Evolutionary conservation across 2,329 filamentous ascomycete species (phyloP).

Genomic region (Coniosporium tulheliwenetii): DNA sequence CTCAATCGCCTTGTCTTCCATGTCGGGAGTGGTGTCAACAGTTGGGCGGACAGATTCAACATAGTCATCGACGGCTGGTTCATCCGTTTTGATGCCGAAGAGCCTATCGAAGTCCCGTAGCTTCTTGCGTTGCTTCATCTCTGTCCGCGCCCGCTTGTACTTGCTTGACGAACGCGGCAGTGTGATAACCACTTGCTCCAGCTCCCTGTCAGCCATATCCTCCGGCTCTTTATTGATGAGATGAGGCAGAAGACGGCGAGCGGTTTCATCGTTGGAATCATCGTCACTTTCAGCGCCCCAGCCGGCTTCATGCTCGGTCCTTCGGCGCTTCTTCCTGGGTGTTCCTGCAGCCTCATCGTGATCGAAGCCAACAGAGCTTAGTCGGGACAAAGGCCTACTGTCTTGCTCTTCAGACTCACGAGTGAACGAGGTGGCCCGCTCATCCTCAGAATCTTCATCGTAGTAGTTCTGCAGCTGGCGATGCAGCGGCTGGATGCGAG

Average conservation of each 20-base stretch:
- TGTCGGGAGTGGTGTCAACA: constrained; percentile 3
- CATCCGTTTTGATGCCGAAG: constrained; percentile 46
- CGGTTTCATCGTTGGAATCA: constrained; percentile 28
- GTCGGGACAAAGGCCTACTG: constrained; percentile 63
- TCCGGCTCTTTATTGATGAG: constrained; percentile 47
- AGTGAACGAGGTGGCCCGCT: constrained; percentile 49
- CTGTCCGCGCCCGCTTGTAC: constrained; percentile 56
- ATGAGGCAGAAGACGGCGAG: constrained; percentile 30
- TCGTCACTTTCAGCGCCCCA: constrained; percentile 35
- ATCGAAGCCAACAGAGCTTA: constrained; percentile 36
- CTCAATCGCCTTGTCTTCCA: constrained; percentile 2
- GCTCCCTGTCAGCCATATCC: constrained; percentile 48
- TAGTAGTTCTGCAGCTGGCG: constrained; percentile 60
- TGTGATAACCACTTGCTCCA: constrained; percentile 39
- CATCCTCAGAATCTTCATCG: constrained; percentile 69
- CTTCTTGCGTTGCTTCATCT: constrained; percentile 58
- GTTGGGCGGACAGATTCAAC: constrained; percentile 4
- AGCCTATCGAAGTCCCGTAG: constrained; percentile 75
- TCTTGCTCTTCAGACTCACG: constrained; percentile 77
- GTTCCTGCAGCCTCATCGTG: constrained; percentile 31
- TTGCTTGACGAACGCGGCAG: constrained; percentile 45
- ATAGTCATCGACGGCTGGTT: constrained; percentile 26
- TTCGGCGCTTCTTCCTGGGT: constrained; percentile 28
- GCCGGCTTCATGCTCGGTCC: constrained; percentile 19
- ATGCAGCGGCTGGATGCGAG: constrained; percentile 62